Evolutionary conservation across 139 green algal genomes (phyloP), one percentile per base, ranked within the genome.

Genomic region (Picochlorum sp.): DNA sequence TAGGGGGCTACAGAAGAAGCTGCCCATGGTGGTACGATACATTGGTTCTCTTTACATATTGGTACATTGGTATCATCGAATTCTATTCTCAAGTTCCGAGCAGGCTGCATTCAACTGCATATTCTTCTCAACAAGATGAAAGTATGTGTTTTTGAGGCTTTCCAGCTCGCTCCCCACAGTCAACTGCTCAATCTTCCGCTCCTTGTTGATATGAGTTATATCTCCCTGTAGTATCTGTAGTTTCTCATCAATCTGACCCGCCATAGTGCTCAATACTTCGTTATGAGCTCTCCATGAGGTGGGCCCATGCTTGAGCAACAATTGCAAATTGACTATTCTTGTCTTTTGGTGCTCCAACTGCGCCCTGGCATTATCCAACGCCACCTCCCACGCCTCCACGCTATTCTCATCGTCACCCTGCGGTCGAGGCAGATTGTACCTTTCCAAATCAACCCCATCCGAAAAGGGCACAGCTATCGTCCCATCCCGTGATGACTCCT

Each of bases 271-370:
- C 61, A 84, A 50, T 9, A 46, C 32, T 20, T 69, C 61, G 58
- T 79, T 80, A 45, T 85, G 76, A 20, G 67, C 75, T n/a, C 82
- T 66, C 76, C 84, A 81, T 4, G 75, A 62, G 37, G 83, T 84
- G 23, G 87, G 73, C 2, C 87, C 87, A 61, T 80, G 84, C 69
- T 87, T 85, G 3, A 87, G 71, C 72, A 92, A 65, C 60, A 94
- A 75, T 73, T 92, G 83, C 61, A 91, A 61, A 71, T 94, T 94
- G 4, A 87, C 46, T 58, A 94, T 58, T 57, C 77, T 64, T 54
- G 75, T 83, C 49, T 75, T 69, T 74, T 94, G 87, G 64, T 94
- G 87, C 66, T 92, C 85, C 61, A 92, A 69, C 80, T 94, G 86
- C 57, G 60, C 69, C 59, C 83, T 60, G 4, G 83, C 83, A 68